Evolutionary conservation across 1,284 basidiomycete genomes (phyloP), one percentile per base, ranked within the genome.

Genomic region (Anthracocystis setariae): DNA sequence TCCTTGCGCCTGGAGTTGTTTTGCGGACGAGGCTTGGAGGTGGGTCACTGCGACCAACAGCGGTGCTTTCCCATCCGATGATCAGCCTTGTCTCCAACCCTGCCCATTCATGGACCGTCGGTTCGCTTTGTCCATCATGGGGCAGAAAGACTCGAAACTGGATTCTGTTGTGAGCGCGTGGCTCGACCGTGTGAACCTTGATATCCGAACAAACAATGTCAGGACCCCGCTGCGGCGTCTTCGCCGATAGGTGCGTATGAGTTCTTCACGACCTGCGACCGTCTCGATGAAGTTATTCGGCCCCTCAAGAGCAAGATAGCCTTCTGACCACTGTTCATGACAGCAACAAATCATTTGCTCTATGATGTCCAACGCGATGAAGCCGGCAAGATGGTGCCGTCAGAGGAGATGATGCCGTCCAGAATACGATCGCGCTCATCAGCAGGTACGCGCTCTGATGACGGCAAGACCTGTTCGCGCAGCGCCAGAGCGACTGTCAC

Each of bases 401-500:
- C 62, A 13, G 82, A 77, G n/a, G 76, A 72, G 17, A 84, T 49
- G 46, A 84, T 74, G 8, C 66, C 67, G 38, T 83, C 81, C 9
- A 81, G 73, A 21, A 77, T 46, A 9, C 74, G 70, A 55, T 84
- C 83, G 38, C 69, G 74, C 49, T 83, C 78, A 37, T 81, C 80
- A 12, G 75, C 65, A 8, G 82, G 82, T 10, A 83, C 82, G 25
- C 48, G 52, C 21, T 78, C 61, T 13, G 57, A 59, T 4, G 66
- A 39, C 5, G 76, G 64, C 2, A 82, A 61, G 13, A 84, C 73
- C 52, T 84, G 83, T 39, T 72, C 77, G 24, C 55, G 42, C 13
- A 84, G 60, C 7, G 81, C 80, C 27, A 84, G 58, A 7, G 82
- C 83, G 15, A 83, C 82, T 68, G 74, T 48, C 8, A 80, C 68